Percentiles rank a stretch among this genome's conserved stretches.
phyloP scores from a whole-genome alignment of 2,329 filamentous ascomycete genomes.

The Chrysoporthe cubensis region DNA sequence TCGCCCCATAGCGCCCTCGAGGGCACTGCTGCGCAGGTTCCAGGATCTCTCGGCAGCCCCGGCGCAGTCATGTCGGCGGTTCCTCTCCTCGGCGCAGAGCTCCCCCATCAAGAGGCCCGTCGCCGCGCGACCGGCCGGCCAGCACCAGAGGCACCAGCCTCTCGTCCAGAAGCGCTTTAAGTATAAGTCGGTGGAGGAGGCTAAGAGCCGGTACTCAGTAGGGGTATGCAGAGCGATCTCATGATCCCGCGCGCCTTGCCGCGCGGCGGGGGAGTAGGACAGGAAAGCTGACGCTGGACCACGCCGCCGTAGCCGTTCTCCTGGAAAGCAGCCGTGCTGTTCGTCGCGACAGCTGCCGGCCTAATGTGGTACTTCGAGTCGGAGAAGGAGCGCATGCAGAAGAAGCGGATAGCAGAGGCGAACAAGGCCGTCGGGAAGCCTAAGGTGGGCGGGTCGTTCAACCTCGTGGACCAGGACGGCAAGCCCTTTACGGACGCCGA shows the following conservation, averaged over 20 bases:
- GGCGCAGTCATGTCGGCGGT: slow-evolving; percentile 46
- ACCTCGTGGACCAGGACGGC: slow-evolving; percentile 80
- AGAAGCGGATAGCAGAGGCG: slow-evolving; percentile 86
- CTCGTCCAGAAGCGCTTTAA: slow-evolving; percentile 44
- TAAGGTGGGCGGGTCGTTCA: slow-evolving; percentile 88
- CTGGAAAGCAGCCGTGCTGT: slow-evolving; percentile 85
- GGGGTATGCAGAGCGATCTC: slow-evolving; percentile 47
- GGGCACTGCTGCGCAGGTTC: slow-evolving; percentile 41
- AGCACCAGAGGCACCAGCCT: slow-evolving; percentile 33
- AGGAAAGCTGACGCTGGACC: slow-evolving; percentile 24
- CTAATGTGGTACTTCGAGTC: slow-evolving; percentile 90
- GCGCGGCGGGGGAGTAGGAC: background rate
- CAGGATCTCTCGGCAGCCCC: slow-evolving; percentile 34
- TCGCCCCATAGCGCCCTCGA: slow-evolving; percentile 41
- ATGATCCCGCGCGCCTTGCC: background rate
- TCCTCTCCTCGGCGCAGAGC: slow-evolving; percentile 42
- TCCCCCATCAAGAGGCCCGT: slow-evolving; percentile 32
- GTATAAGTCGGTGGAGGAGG: slow-evolving; percentile 61
- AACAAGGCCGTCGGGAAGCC: slow-evolving; percentile 91
- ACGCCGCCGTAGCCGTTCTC: slow-evolving; percentile 74
- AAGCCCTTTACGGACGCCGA: slow-evolving; percentile 76
- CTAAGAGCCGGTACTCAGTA: slow-evolving; percentile 60
- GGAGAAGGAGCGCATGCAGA: slow-evolving; percentile 89
- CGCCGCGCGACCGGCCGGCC: slow-evolving; percentile 26
- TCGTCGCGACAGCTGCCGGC: slow-evolving; percentile 75